Conservation (phyloP, 108 stramenopile species). For the Nitzschia sp. region DNA sequence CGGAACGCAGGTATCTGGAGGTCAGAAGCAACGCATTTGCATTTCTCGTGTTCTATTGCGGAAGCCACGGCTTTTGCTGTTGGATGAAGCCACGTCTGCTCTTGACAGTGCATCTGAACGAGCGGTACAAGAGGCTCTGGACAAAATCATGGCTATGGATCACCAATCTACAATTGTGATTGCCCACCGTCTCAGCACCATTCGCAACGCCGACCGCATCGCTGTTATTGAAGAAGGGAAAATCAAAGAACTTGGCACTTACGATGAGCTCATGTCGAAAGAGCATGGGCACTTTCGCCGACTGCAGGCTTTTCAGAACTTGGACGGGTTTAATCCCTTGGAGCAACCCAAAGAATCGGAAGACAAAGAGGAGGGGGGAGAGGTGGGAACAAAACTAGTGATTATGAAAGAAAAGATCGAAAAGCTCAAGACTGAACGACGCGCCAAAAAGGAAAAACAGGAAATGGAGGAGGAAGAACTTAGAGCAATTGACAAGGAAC, state of each 20-base stretch:
- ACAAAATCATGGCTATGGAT: constrained; percentile 64
- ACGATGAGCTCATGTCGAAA: constrained; percentile 80
- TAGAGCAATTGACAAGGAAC: constrained; percentile 15
- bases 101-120: constrained; percentile 84
- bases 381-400: constrained; percentile 13
- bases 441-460: constrained; percentile 35
- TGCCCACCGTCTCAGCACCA: constrained; percentile 86
- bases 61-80: constrained; percentile 78
- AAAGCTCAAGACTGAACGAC: constrained; percentile 19
- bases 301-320: constrained; percentile 58
- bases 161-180: constrained; percentile 79
- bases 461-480: constrained; percentile 47
- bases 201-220: constrained; percentile 77
- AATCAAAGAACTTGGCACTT: constrained; percentile 81
- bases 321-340: background rate
- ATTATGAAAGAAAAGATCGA: background rate
- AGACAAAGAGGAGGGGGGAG: constrained; percentile 30
- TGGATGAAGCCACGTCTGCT: constrained; percentile 88
- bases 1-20: constrained; percentile 60
- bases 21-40: constrained; percentile 78
- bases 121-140: constrained; percentile 85
- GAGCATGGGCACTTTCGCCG: constrained; percentile 58
- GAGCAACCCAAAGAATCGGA: constrained; percentile 1
- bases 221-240: constrained; percentile 67
- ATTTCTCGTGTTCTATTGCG: constrained; percentile 91